Conservation (phyloP, 179 eudicot genomes). For the Camellia oleifera region DNA sequence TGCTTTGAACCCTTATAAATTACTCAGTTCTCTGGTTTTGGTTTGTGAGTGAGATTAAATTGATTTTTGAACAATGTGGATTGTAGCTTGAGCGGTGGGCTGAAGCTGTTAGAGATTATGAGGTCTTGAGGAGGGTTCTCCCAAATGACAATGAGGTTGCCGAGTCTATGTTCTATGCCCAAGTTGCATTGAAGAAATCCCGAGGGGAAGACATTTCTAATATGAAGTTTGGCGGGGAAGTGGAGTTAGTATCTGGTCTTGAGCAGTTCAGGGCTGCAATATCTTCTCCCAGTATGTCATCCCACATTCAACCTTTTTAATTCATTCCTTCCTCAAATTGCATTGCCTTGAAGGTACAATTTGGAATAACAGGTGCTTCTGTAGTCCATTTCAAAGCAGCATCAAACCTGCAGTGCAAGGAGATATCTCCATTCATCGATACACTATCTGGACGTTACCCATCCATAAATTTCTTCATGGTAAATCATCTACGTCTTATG, state of each 20-base stretch:
- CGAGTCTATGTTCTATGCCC: constrained; percentile 78
- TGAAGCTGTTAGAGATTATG: constrained; percentile 83
- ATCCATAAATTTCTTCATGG: constrained; percentile 76
- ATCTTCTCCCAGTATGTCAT: constrained; percentile 59
- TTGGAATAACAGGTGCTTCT: constrained; percentile 50
- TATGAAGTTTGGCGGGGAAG: constrained; percentile 82
- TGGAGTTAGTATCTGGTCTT: constrained; percentile 53
- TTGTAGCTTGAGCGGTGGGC: constrained; percentile 84
- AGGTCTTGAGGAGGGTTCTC: constrained; percentile 56
- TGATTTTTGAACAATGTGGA: not conserved
- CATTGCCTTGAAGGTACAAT: not conserved
- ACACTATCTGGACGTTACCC: constrained; percentile 61
- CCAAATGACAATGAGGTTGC: constrained; percentile 79
- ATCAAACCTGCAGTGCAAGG: constrained; percentile 53
- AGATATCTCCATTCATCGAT: constrained; percentile 55
- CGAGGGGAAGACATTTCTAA: constrained; percentile 73
- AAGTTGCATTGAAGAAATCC: constrained; percentile 82
- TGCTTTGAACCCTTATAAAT: too few species aligned
- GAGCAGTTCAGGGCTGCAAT: constrained; percentile 74
- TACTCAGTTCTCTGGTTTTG: not conserved
- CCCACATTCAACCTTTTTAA: not conserved
- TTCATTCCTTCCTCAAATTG: not conserved
- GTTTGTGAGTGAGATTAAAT: not conserved
- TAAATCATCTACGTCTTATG: constrained; percentile 11
- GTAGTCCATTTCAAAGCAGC: constrained; percentile 62